phyloP scores from a whole-genome alignment of 2,329 filamentous ascomycete species.

The Cercospora sp. region DNA sequence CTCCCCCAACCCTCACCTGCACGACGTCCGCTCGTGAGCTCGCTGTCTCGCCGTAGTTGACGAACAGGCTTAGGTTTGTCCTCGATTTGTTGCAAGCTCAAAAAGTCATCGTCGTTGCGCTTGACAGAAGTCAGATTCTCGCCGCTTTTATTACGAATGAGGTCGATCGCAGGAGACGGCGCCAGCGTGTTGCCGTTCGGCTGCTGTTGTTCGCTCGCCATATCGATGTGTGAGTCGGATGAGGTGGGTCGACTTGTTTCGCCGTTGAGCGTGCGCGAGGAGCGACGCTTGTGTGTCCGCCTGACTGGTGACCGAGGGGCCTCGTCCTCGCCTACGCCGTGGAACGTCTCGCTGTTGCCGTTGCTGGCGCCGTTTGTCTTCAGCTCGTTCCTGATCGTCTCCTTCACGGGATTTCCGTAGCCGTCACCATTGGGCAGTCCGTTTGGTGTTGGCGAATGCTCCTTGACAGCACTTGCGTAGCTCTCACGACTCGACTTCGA shows the following conservation, averaged over 20 bases:
- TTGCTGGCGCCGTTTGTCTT: conserved; percentile 21
- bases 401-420: conserved; percentile 22
- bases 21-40: conserved; percentile 54
- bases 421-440: conserved; percentile 28
- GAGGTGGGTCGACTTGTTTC: conserved; percentile 21
- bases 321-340: conserved; percentile 36
- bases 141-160: conserved; percentile 48
- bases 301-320: conserved; percentile 32
- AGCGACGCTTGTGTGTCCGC: conserved; percentile 34
- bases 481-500: conserved; percentile 27
- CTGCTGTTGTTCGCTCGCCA: conserved; percentile 10
- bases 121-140: conserved; percentile 43
- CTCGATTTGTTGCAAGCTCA: conserved; percentile 39
- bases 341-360: conserved; percentile 29
- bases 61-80: conserved; percentile 34
- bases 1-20: conserved; percentile 57
- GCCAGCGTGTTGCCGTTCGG: conserved; percentile 18
- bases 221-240: conserved; percentile 12
- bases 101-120: conserved; percentile 24
- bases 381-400: conserved; percentile 8
- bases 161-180: conserved; percentile 43
- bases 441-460: conserved; percentile 23
- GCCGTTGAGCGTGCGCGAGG: conserved; percentile 30
- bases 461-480: conserved; percentile 31
- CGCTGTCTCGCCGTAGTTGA: conserved; percentile 27